Evolutionary conservation across 352 stramenopile genomes (phyloP).

Genomic region (Pythium myriotylum): DNA sequence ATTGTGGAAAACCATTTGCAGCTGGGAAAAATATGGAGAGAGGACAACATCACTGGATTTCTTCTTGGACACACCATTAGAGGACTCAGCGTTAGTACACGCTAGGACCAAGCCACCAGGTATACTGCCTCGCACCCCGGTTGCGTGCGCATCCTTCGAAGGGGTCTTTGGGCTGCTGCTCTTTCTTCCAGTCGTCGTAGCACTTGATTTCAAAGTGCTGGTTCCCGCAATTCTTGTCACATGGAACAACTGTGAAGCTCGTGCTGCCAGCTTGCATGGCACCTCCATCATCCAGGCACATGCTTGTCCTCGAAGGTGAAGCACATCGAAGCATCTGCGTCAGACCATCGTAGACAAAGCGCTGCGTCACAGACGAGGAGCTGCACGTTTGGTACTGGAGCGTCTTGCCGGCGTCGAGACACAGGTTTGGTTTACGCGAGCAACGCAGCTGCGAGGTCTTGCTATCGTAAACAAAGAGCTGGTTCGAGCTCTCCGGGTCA

Average conservation of each 20-base stretch:
- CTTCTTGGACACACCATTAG: too few species aligned
- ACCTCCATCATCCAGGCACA: slow-evolving; percentile 42
- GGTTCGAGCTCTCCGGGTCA: slow-evolving; percentile 11
- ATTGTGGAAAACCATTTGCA: too few species aligned
- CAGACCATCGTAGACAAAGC: slow-evolving; percentile 29
- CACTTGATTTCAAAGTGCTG: slow-evolving; percentile 11
- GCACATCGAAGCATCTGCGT: slow-evolving; percentile 24
- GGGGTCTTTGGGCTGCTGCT: too few species aligned
- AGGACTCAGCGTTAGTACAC: too few species aligned
- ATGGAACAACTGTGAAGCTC: not conserved
- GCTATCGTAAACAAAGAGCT: slow-evolving; percentile 14
- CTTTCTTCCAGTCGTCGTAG: not conserved
- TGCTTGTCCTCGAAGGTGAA: slow-evolving; percentile 30
- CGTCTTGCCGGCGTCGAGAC: slow-evolving; percentile 7
- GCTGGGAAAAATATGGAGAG: too few species aligned
- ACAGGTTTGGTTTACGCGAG: slow-evolving; percentile 9
- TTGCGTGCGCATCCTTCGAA: too few species aligned
- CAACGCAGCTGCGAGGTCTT: slow-evolving; percentile 14
- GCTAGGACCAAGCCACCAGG: too few species aligned
- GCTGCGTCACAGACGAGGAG: slow-evolving; percentile 28
- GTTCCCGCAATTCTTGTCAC: slow-evolving; percentile 4
- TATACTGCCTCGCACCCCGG: too few species aligned
- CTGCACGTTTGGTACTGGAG: slow-evolving; percentile 17
- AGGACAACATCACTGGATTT: too few species aligned
- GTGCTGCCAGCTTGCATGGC: not conserved